These are phyloP conservation scores for Yarrowia sp. DNA, from an alignment of 805 yeast genomes.

Conservation along the genomic window DNA sequence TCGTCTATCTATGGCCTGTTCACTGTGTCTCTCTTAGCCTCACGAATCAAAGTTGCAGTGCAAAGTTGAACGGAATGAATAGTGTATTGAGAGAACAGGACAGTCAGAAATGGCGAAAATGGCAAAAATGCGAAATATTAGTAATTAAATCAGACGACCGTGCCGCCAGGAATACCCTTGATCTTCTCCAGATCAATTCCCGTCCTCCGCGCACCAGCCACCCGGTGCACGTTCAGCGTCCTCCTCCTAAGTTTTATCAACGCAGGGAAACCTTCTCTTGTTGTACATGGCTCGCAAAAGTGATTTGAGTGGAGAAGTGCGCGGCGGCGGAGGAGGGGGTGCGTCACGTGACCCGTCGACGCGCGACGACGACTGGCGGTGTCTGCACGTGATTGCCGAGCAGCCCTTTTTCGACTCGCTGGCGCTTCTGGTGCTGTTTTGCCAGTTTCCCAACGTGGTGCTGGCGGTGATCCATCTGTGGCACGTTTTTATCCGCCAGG, in stretches of 20 bases:
- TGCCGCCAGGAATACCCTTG: too few species aligned
- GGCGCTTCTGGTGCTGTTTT: slow-evolving; percentile 25
- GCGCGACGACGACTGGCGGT: slow-evolving; percentile 13
- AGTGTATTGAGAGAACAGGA: too few species aligned
- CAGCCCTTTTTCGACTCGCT: slow-evolving; percentile 37
- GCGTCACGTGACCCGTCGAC: neutral
- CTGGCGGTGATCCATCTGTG: slow-evolving; percentile 27
- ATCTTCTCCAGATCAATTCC: too few species aligned
- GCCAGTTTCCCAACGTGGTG: slow-evolving; percentile 32
- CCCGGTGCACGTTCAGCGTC: too few species aligned
- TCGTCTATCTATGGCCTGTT: too few species aligned
- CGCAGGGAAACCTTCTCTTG: slow-evolving; percentile 5
- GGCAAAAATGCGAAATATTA: too few species aligned
- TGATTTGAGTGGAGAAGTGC: slow-evolving; percentile 15
- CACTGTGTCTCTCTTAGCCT: too few species aligned
- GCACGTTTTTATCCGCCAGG: slow-evolving; percentile 32
- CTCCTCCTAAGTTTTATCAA: neutral
- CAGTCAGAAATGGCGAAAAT: too few species aligned
- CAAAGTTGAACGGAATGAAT: too few species aligned
- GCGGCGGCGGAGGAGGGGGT: neutral
- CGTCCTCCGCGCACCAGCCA: too few species aligned
- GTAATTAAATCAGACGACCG: too few species aligned
- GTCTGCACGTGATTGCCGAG: slow-evolving; percentile 27
- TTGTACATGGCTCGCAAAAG: slow-evolving; percentile 32
- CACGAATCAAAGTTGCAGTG: too few species aligned